Percentiles rank a stretch among this genome's conserved stretches.
These are phyloP conservation scores for Gliomastix tumulicola DNA, from an alignment of 2,329 filamentous ascomycete genomes.

Conservation along the genomic window DNA sequence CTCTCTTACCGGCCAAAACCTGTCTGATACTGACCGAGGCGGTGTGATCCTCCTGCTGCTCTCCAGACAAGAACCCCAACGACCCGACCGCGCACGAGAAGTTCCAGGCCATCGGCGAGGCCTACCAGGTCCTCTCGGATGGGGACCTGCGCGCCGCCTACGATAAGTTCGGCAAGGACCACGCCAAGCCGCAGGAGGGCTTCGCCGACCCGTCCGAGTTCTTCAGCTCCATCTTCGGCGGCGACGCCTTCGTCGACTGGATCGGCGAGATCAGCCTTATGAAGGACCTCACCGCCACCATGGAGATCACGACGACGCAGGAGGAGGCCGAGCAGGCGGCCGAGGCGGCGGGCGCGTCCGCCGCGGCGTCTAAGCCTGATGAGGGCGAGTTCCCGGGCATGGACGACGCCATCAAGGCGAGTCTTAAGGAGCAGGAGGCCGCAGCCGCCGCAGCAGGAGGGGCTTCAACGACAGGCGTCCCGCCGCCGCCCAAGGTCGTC, in stretches of 20 bases:
- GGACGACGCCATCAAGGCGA: constrained; percentile 49
- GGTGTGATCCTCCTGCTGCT: no score
- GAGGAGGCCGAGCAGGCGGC: constrained; percentile 55
- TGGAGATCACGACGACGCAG: constrained; percentile 93
- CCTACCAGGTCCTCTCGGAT: constrained; percentile 78
- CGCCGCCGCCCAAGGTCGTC: constrained; percentile 28
- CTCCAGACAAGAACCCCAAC: constrained; percentile 88
- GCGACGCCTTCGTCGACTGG: constrained; percentile 90
- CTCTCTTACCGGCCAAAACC: background rate
- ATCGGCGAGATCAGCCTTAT: constrained; percentile 98
- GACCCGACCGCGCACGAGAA: constrained; percentile 90
- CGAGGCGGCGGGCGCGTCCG: constrained; percentile 35
- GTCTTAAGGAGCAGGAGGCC: constrained; percentile 33
- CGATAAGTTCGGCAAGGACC: constrained; percentile 95
- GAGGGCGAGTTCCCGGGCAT: constrained; percentile 50
- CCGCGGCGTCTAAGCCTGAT: constrained; percentile 9
- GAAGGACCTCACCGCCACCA: constrained; percentile 95
- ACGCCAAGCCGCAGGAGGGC: constrained; percentile 81
- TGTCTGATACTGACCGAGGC: no score
- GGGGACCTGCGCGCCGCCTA: constrained; percentile 82
- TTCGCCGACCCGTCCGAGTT: constrained; percentile 97
- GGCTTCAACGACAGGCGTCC: constrained; percentile 8
- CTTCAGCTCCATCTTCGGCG: constrained; percentile 97
- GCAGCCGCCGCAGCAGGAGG: constrained; percentile 17
- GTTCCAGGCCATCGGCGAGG: constrained; percentile 80